A percentile compares a stretch with the other conserved stretches of the same genome.
These are phyloP conservation scores for Elaeagnus macrophylla DNA, from an alignment of 306 rosid genomes.

Conservation along the genomic window DNA sequence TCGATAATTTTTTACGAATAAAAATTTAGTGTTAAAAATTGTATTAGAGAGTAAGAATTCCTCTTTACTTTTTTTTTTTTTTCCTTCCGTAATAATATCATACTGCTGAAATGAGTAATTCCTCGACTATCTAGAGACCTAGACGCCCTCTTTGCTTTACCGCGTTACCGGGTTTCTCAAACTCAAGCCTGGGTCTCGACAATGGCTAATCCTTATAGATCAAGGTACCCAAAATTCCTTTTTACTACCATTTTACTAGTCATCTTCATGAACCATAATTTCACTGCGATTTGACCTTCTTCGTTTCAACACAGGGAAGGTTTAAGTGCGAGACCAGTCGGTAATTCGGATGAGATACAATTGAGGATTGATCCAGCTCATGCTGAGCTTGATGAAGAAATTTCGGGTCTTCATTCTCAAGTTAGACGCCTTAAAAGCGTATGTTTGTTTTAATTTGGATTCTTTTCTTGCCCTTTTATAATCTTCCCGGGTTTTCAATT, in stretches of 20 bases:
- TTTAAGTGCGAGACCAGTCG: conserved; percentile 26
- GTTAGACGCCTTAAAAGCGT: conserved; percentile 27
- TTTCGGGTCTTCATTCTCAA: conserved; percentile 25
- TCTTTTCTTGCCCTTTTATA: background rate
- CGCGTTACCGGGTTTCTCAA: background rate
- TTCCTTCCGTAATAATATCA: too few species aligned
- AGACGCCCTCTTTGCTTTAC: too few species aligned
- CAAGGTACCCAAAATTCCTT: conserved; percentile 14
- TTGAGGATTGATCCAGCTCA: conserved; percentile 36
- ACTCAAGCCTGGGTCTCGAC: conserved; percentile 7
- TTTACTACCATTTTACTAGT: background rate
- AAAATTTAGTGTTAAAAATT: too few species aligned
- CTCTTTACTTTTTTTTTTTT: too few species aligned
- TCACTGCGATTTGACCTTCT: background rate
- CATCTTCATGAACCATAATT: too few species aligned
- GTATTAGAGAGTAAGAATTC: too few species aligned
- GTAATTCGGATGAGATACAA: conserved; percentile 27
- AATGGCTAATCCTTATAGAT: conserved; percentile 34
- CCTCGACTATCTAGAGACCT: too few species aligned
- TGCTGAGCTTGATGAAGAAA: conserved; percentile 24
- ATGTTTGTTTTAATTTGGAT: conserved; percentile 1
- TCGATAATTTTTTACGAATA: too few species aligned
- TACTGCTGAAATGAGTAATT: too few species aligned
- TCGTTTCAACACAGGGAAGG: conserved; percentile 22
- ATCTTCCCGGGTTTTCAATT: background rate